These are phyloP conservation scores for Plasmodium coatneyi DNA, from an alignment of 169 alveolate genomes.

Conservation along the genomic window DNA sequence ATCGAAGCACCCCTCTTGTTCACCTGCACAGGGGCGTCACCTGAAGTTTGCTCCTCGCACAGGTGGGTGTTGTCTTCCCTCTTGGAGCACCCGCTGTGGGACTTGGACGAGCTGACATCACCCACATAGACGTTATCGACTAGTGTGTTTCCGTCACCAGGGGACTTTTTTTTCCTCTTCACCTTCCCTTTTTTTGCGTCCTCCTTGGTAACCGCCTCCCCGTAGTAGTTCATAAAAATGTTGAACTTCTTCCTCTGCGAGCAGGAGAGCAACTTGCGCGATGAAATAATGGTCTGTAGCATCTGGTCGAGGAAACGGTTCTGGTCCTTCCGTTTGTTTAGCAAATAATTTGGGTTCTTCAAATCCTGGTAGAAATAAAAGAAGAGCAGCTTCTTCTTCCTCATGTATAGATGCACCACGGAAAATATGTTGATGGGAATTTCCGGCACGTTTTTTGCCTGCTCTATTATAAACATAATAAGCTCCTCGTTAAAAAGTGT, in stretches of 20 bases:
- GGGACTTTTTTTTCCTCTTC: not conserved
- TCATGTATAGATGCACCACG: constrained; percentile 70
- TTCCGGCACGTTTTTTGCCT: constrained; percentile 75
- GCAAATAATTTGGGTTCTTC: constrained; percentile 40
- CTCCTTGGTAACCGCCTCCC: not conserved
- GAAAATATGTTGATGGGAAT: constrained; percentile 75
- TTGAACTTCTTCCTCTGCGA: constrained; percentile 17
- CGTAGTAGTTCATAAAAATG: constrained; percentile 1
- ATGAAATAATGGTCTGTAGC: constrained; percentile 53
- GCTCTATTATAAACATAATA: constrained; percentile 64
- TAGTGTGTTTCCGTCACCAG: not conserved
- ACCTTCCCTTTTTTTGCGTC: not conserved
- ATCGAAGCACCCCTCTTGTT: not conserved
- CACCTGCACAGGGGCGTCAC: not conserved
- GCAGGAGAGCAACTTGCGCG: constrained; percentile 30
- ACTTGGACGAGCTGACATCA: not conserved
- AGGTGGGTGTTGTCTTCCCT: not conserved
- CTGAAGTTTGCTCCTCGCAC: not conserved
- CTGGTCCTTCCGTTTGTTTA: constrained; percentile 35
- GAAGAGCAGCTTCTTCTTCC: constrained; percentile 53
- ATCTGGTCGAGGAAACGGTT: constrained; percentile 48
- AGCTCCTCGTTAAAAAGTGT: constrained; percentile 61
- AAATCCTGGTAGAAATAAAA: constrained; percentile 67
- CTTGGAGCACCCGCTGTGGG: not conserved
- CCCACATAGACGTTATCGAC: not conserved